Evolutionary conservation across 176 grass and related monocot species (phyloP), one percentile per base, ranked within the genome.

Genomic region (Ensete ventricosum): DNA sequence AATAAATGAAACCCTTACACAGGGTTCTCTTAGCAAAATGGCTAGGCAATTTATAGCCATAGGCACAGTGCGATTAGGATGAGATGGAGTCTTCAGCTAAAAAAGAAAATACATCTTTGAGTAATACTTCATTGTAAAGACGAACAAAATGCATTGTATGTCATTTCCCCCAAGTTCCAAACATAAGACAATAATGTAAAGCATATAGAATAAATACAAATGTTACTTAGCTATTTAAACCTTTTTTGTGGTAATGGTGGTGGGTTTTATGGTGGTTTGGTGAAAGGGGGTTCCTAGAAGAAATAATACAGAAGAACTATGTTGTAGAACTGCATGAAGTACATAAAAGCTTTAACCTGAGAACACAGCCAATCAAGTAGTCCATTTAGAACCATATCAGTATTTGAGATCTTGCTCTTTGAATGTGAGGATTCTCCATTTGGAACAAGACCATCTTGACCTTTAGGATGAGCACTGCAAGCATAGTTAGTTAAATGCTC

Each of bases 351-450:
- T 79, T 64, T 76, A 73, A 98, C 95, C 95, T 98, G 88, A 82
- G 84, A 98, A 81, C 95, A 93, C 48, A 94, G 80, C 90, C 95
- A 93, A 54, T 94, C 88, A 77, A 87, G 86, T 69, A 98, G 89
- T 76, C 80, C 86, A 70, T 80, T 89, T 62, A 93, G 78, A 65
- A 98, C 90, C 81, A 87, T 86, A 80, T 89, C 75, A 72, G 64
- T 94, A 66, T 74, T 87, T 55, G 90, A 85, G 67, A 83, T 77
- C 67, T 94, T 98, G 90, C 88, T 91, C 77, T 88, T 93, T 71
- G 94, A 93, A 87, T 91, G 77, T 55, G 90, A 98, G 52, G 88
- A 81, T 78, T 91, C 84, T 84, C 80, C 95, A 91, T 91, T 91
- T 71, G 60, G 51, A 84, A 82, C 52, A 55, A 68, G 82, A 64